Conservation (phyloP, 805 yeast species). For the Kurtzmaniella fragi region DNA sequence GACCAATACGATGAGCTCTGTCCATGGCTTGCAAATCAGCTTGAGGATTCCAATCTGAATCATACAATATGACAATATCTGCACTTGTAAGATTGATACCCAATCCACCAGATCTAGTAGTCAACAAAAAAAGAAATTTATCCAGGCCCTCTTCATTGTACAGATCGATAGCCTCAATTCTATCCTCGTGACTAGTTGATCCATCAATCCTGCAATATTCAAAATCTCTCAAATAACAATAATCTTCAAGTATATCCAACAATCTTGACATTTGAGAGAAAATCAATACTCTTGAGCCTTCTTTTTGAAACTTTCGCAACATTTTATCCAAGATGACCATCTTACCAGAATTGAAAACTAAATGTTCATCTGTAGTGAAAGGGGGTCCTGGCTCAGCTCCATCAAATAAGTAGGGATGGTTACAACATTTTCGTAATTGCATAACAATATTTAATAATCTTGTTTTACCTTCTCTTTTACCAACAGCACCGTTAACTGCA, state of each 20-base stretch:
- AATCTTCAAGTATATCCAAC: slow-evolving; percentile 86
- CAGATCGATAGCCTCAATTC: slow-evolving; percentile 89
- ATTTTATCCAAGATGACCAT: slow-evolving; percentile 85
- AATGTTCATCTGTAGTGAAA: slow-evolving; percentile 90
- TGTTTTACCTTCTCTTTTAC: slow-evolving; percentile 89
- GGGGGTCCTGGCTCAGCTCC: slow-evolving; percentile 99
- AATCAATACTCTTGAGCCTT: slow-evolving; percentile 86
- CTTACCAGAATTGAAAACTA: slow-evolving; percentile 85
- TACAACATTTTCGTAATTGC: slow-evolving; percentile 95
- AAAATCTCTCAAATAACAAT: slow-evolving; percentile 78
- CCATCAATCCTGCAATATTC: slow-evolving; percentile 93
- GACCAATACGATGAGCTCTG: slow-evolving; percentile 96
- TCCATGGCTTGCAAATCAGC: slow-evolving; percentile 98
- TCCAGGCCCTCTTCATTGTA: slow-evolving; percentile 78
- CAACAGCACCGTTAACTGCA: slow-evolving; percentile 95
- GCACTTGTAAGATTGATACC: slow-evolving; percentile 93
- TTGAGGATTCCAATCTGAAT: slow-evolving; percentile 97
- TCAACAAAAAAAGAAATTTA: slow-evolving; percentile 77
- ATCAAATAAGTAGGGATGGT: slow-evolving; percentile 94
- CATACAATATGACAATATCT: slow-evolving; percentile 82
- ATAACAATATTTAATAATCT: slow-evolving; percentile 88
- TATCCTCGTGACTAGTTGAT: slow-evolving; percentile 86
- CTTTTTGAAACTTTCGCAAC: slow-evolving; percentile 59
- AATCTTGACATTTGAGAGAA: slow-evolving; percentile 93
- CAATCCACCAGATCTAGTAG: slow-evolving; percentile 96